Evolutionary conservation across 768 basidiomycete species (phyloP), one percentile per base, ranked within the genome.

Genomic region (Boletus rubropictus): DNA sequence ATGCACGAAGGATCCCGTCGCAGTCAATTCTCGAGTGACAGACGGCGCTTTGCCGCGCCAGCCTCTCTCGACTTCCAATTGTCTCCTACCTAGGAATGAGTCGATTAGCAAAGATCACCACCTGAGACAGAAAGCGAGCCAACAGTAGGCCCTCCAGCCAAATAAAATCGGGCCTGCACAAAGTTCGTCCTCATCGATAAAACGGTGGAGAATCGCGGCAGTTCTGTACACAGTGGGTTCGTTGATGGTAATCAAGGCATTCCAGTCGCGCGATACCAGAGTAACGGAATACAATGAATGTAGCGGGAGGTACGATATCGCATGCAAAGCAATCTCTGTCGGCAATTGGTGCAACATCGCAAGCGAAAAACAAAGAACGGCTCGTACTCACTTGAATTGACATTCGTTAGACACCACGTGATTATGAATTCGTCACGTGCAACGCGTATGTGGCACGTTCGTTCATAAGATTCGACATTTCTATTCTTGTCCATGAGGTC

Each of bases 121-220:
- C 12, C 25, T 24, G 24, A 40, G 29, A 49, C 36, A 2, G 31
- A 39, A 42, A 47, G 41, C 12, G 25, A 2, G 50, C 52, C 46
- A 49, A 89, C 86, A 87, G 39, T 83, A 74, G 14, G 70, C 67
- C 52, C 76, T 79, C 86, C 86, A 89, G 44, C 62, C 59, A 0
- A 50, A 44, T 3, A 76, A 72, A 15, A 69, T 71, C 0, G 59
- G 48, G 4, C 34, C 51, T 21, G 55, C 53, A 7, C 68, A 63
- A 27, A 74, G 62, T 15, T 66, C 55, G 21, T 51, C 54, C 5
- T 66, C 63, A 25, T 60, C 49, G 17, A 73, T 60, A 58, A 76
- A 81, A 21, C 66, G 69, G 52, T 83, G 80, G 12, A 75, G 56
- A 39, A 72, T 49, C 0, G 84, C 80, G 6, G 78, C 80, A 20